phyloP scores from a whole-genome alignment of 345 rosid species.

The Schrenkiella parvula region DNA sequence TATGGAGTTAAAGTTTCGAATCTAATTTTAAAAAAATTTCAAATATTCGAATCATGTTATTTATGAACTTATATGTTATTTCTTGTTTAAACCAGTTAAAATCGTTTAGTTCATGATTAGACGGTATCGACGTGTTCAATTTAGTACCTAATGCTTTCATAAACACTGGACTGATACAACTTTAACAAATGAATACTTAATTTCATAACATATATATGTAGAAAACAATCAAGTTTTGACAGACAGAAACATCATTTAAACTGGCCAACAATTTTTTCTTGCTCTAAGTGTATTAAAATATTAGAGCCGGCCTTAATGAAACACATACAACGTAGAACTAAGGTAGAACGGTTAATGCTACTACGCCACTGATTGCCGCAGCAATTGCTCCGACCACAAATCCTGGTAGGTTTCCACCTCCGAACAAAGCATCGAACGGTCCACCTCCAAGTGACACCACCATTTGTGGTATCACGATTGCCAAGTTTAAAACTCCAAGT shows the following conservation, averaged over 20 bases:
- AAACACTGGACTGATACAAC: not conserved
- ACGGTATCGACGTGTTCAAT: not conserved
- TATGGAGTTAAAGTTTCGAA: not conserved
- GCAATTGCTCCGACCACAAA: constrained; percentile 24
- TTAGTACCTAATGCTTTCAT: not conserved
- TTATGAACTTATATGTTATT: not conserved
- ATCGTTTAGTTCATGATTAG: not conserved
- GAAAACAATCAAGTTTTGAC: not conserved
- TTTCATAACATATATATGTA: not conserved
- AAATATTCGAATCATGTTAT: not conserved
- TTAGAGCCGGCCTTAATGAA: not conserved
- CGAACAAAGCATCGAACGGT: constrained; percentile 14
- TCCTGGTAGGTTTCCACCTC: constrained; percentile 29
- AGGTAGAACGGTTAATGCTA: constrained; percentile 21
- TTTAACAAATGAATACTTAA: not conserved
- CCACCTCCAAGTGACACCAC: constrained; percentile 24
- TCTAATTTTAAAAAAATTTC: not conserved
- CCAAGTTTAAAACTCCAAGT: constrained; percentile 69
- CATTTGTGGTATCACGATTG: constrained; percentile 64
- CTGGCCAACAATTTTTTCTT: not conserved
- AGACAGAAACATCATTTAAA: not conserved
- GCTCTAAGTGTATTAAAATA: not conserved
- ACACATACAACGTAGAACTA: not conserved
- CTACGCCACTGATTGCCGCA: constrained; percentile 11
- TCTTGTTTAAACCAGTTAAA: not conserved